Percentiles rank a stretch among this genome's conserved stretches.
Evolutionary conservation across 306 rosid genomes (phyloP).

Genomic region (Vigna mungo): DNA sequence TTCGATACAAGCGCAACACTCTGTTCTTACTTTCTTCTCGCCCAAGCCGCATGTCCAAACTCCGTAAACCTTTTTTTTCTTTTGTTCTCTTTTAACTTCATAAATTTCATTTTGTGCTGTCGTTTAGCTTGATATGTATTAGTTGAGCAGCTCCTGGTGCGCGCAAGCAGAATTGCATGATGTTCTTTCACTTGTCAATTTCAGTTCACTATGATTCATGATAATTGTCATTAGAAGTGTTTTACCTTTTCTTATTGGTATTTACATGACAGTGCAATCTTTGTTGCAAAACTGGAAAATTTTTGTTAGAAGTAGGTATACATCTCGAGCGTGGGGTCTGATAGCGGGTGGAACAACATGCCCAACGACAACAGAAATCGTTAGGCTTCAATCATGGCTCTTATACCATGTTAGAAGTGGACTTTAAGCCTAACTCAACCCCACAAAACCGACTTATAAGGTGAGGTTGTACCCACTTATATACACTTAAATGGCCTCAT

Average conservation of each 20-base stretch:
- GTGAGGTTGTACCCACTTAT: no score
- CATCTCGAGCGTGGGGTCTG: no score
- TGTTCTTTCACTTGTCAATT: neutral
- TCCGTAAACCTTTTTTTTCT: slow-evolving; percentile 46
- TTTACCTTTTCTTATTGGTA: neutral
- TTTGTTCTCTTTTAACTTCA: neutral
- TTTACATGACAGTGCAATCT: neutral
- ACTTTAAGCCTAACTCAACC: no score
- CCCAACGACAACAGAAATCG: no score
- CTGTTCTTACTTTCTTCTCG: slow-evolving; percentile 67
- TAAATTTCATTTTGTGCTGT: neutral
- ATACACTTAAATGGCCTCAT: no score
- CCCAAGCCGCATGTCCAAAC: slow-evolving; percentile 60
- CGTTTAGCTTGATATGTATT: neutral
- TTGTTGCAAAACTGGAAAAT: neutral
- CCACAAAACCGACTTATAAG: no score
- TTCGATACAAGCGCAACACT: slow-evolving; percentile 65
- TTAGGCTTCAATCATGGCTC: no score
- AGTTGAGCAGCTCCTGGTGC: neutral
- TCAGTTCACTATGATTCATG: no score
- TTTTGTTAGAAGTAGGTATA: no score
- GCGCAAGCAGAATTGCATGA: neutral
- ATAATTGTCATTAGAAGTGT: no score
- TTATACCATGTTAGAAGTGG: no score
- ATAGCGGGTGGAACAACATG: no score